A percentile compares a stretch with the other conserved stretches of the same genome.
Evolutionary conservation across 306 rosid genomes (phyloP).

Genomic region (Parietaria judaica): DNA sequence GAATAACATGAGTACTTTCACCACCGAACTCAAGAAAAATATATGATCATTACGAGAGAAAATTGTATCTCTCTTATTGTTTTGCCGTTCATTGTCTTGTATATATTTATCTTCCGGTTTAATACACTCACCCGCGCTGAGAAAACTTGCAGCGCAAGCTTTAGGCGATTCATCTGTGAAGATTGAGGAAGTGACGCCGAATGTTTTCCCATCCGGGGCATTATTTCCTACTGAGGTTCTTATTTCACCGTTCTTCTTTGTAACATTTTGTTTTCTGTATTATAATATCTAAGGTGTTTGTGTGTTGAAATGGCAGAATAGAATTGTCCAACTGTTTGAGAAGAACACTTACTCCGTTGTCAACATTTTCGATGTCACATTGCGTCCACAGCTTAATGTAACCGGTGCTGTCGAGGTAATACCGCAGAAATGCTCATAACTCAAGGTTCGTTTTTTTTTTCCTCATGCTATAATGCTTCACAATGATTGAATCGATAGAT

Average conservation of each 20-base stretch:
- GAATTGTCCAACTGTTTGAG: slow-evolving; percentile 81
- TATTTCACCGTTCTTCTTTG: slow-evolving; percentile 9
- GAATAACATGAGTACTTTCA: too few relatives aligned
- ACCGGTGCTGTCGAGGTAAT: slow-evolving; percentile 92
- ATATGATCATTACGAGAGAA: neutral
- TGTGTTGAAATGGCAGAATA: slow-evolving; percentile 47
- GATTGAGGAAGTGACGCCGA: slow-evolving; percentile 75
- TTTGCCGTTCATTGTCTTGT: too few relatives aligned
- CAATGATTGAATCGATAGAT: slow-evolving; percentile 32
- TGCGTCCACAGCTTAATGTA: slow-evolving; percentile 88
- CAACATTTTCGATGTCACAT: slow-evolving; percentile 85
- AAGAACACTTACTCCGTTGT: slow-evolving; percentile 83
- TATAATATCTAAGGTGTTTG: slow-evolving; percentile 3
- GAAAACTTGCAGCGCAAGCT: slow-evolving; percentile 58
- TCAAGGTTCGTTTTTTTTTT: neutral
- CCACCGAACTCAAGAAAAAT: too few relatives aligned
- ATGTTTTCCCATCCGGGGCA: slow-evolving; percentile 48
- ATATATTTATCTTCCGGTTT: too few relatives aligned
- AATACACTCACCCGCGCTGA: too few relatives aligned
- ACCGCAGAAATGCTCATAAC: slow-evolving; percentile 3
- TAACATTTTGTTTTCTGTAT: neutral
- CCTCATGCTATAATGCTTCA: neutral
- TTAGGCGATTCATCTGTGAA: slow-evolving; percentile 83
- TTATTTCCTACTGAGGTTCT: slow-evolving; percentile 86
- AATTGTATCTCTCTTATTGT: slow-evolving; percentile 30